Evolutionary conservation across 805 yeast species (phyloP).

Genomic region (Tetrapisispora phaffii): DNA sequence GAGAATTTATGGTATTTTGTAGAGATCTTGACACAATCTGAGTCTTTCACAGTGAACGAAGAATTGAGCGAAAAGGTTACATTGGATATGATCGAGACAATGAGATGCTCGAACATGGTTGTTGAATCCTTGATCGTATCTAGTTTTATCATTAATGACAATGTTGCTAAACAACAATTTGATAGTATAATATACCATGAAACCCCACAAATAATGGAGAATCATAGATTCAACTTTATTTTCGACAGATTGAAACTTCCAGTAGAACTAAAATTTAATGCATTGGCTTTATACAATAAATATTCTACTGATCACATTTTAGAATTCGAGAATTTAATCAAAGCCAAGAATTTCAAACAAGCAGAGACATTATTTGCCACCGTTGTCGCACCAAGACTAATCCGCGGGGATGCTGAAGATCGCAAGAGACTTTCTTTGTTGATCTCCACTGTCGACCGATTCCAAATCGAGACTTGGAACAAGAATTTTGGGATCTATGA

Average conservation of each 20-base stretch:
- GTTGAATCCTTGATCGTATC: slow-evolving; percentile 55
- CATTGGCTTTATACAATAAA: slow-evolving; percentile 50
- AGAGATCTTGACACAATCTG: slow-evolving; percentile 35
- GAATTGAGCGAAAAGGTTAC: slow-evolving; percentile 33
- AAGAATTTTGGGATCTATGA: slow-evolving; percentile 51
- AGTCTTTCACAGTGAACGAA: slow-evolving; percentile 17
- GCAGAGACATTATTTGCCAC: slow-evolving; percentile 53
- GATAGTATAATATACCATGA: slow-evolving; percentile 21
- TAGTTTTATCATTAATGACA: slow-evolving; percentile 45
- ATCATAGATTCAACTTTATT: slow-evolving; percentile 3
- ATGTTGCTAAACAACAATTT: slow-evolving; percentile 34
- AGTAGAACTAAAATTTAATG: slow-evolving; percentile 37
- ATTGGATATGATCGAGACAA: slow-evolving; percentile 40
- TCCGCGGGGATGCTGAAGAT: slow-evolving; percentile 22
- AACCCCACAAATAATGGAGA: slow-evolving; percentile 8
- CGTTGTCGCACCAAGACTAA: slow-evolving; percentile 62
- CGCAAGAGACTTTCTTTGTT: slow-evolving; percentile 36
- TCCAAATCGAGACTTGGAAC: slow-evolving; percentile 39
- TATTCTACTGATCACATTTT: slow-evolving; percentile 42
- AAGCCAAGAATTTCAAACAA: slow-evolving; percentile 47
- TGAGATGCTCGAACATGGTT: slow-evolving; percentile 40
- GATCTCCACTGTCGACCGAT: slow-evolving; percentile 39
- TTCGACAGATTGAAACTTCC: slow-evolving; percentile 43
- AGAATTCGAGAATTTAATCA: slow-evolving; percentile 52
- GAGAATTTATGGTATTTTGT: slow-evolving; percentile 45